These are phyloP conservation scores for Herpetospermum pedunculosum DNA, from an alignment of 306 rosid genomes.

Conservation along the genomic window DNA sequence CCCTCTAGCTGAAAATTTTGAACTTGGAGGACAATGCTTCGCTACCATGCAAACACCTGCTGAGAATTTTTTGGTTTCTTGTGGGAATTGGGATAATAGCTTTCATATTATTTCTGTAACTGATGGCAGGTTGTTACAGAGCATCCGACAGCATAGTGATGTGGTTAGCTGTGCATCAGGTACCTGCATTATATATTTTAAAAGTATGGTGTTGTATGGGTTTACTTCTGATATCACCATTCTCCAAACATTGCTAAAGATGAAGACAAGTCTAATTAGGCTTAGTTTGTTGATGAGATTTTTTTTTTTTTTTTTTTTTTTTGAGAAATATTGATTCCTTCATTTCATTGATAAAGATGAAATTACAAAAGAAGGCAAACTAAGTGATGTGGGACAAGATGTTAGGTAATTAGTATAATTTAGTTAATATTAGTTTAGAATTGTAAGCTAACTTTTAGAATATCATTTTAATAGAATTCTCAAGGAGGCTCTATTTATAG, in stretches of 20 bases:
- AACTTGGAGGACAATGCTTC: slow-evolving; percentile 79
- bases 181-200: slow-evolving; percentile 14
- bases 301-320: too few species aligned
- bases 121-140: slow-evolving; percentile 90
- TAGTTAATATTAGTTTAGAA: too few species aligned
- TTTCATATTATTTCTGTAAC: slow-evolving; percentile 80
- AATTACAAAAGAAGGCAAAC: too few species aligned
- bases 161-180: slow-evolving; percentile 98
- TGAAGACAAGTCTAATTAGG: not conserved
- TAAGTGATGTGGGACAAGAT: too few species aligned
- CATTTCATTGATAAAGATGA: too few species aligned
- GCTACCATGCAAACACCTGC: slow-evolving; percentile 69
- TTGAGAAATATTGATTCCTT: too few species aligned
- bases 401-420: too few species aligned
- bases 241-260: not conserved
- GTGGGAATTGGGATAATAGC: slow-evolving; percentile 99
- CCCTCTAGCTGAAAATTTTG: slow-evolving; percentile 83
- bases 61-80: slow-evolving; percentile 73
- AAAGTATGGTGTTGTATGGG: not conserved
- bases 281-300: not conserved
- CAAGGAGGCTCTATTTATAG: too few species aligned
- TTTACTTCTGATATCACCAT: not conserved
- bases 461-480: too few species aligned
- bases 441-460: too few species aligned
- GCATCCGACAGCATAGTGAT: slow-evolving; percentile 95